phyloP scores from a whole-genome alignment of 2,329 filamentous ascomycete genomes.

The Teratosphaeria viscida region DNA sequence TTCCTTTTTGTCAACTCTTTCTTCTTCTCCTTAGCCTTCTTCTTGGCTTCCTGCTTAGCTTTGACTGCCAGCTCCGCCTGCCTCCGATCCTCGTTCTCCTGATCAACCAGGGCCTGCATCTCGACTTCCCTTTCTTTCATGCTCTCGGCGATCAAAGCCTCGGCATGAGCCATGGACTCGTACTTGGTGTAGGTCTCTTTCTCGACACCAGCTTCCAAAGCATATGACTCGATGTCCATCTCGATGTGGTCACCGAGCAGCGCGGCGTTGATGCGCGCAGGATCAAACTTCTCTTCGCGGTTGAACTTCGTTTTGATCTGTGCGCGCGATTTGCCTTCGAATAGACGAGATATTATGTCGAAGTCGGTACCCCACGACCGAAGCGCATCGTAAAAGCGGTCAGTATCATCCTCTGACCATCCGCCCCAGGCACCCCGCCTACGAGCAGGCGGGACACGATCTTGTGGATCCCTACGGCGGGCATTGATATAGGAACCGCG shows the following conservation, averaged over 20 bases:
- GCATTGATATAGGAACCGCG: conserved; percentile 58
- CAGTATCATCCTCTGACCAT: conserved; percentile 63
- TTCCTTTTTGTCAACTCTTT: conserved; percentile 1
- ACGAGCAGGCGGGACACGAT: conserved; percentile 26
- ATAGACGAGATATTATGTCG: conserved; percentile 66
- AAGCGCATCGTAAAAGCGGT: conserved; percentile 65
- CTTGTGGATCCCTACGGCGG: conserved; percentile 38
- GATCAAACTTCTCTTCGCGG: conserved; percentile 61
- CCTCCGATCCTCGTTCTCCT: conserved; percentile 22
- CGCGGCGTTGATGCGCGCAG: conserved; percentile 52
- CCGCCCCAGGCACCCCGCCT: conserved; percentile 34
- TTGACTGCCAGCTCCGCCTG: conserved; percentile 24
- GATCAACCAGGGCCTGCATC: not conserved
- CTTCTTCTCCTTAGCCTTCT: conserved; percentile 22
- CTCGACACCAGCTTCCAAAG: conserved; percentile 27
- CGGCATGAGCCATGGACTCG: conserved; percentile 23
- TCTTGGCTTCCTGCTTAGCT: conserved; percentile 22
- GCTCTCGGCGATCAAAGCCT: conserved; percentile 23
- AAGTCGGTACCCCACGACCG: conserved; percentile 76
- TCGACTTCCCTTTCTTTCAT: conserved; percentile 10
- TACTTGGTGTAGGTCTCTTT: conserved; percentile 29
- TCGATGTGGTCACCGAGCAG: conserved; percentile 38
- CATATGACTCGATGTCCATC: conserved; percentile 33
- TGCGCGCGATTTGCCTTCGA: conserved; percentile 58
- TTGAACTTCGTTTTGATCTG: conserved; percentile 77